phyloP scores from a whole-genome alignment of 208 protist species.

The Trichomonas vaginalis region DNA sequence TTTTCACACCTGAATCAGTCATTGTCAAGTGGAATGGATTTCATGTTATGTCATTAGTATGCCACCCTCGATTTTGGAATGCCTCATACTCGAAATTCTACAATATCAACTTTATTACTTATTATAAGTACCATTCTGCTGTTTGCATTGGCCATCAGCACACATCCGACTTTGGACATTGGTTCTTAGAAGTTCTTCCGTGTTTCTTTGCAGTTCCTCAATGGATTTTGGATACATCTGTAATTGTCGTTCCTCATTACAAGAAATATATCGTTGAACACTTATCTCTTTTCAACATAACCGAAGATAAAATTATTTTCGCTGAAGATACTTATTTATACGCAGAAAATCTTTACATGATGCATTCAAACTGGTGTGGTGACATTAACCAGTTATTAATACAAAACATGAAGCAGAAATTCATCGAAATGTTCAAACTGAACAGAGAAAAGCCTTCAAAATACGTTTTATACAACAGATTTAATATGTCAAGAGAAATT shows the following conservation, averaged over 20 bases:
- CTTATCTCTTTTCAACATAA: not conserved
- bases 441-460: not conserved
- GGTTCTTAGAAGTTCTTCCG: not conserved
- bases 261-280: not conserved
- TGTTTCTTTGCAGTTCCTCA: not conserved
- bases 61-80: not conserved
- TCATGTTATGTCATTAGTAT: not conserved
- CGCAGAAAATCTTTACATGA: not conserved
- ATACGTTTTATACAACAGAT: not conserved
- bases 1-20: not conserved
- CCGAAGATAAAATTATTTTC: not conserved
- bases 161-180: not conserved
- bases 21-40: not conserved
- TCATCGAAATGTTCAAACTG: not conserved
- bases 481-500: not conserved
- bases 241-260: not conserved
- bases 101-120: not conserved
- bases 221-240: not conserved
- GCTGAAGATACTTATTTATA: not conserved
- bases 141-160: not conserved
- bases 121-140: not conserved
- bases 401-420: not conserved
- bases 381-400: not conserved
- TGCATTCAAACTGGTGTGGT: not conserved
- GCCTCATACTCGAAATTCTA: not conserved